Evolutionary conservation across 495 filamentous ascomycete genomes (phyloP).

Genomic region (Neurospora sublineolata): DNA sequence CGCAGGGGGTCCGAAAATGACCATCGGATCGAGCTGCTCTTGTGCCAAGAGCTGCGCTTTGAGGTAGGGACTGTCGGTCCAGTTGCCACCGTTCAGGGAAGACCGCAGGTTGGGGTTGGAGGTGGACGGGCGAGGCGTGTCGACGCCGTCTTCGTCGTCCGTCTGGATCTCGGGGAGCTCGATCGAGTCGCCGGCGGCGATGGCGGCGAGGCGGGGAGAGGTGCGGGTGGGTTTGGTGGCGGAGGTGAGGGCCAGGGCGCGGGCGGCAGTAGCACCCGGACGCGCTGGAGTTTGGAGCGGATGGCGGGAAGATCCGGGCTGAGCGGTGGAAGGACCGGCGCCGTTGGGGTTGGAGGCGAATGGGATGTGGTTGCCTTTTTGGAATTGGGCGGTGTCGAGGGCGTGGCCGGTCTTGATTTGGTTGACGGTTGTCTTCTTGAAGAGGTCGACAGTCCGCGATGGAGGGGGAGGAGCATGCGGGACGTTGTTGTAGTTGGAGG

Average conservation of each 20-base stretch:
- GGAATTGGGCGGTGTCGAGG: constrained; percentile 68
- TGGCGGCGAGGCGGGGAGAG: constrained; percentile 67
- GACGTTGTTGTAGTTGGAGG: constrained; percentile 46
- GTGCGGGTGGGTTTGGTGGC: constrained; percentile 48
- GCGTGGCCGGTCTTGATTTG: constrained; percentile 52
- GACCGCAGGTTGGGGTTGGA: not conserved
- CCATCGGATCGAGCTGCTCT: constrained; percentile 72
- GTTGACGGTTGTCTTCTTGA: constrained; percentile 37
- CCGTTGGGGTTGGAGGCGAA: constrained; percentile 62
- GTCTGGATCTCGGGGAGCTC: constrained; percentile 81
- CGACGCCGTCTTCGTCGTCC: constrained; percentile 73
- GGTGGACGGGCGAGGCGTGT: not conserved
- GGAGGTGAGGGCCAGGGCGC: constrained; percentile 26
- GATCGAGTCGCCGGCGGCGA: constrained; percentile 70
- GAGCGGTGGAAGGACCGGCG: constrained; percentile 20
- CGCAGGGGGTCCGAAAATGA: constrained; percentile 78
- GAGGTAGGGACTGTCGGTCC: constrained; percentile 77
- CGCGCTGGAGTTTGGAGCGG: constrained; percentile 50
- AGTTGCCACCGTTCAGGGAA: constrained; percentile 40
- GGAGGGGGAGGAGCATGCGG: constrained; percentile 32
- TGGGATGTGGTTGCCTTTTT: constrained; percentile 68
- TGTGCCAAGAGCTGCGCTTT: constrained; percentile 57
- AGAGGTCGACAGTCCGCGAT: constrained; percentile 26
- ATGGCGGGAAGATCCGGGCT: not conserved
- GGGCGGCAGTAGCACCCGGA: constrained; percentile 19